Evolutionary conservation across 2,329 filamentous ascomycete species (phyloP).

Genomic region (Chaetomium sp.): DNA sequence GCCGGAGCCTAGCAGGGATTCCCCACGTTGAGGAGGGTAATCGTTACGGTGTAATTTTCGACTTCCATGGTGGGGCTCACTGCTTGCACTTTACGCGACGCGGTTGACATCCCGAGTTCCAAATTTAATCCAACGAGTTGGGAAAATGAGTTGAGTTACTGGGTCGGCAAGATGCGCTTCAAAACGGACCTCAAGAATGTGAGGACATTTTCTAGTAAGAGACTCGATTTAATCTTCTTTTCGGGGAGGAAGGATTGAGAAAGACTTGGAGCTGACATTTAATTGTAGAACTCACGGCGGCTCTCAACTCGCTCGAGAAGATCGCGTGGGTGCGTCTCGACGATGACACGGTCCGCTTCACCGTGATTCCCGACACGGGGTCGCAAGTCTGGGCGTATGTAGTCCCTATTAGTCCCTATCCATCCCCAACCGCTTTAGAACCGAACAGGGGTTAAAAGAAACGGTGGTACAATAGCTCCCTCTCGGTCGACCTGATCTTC

Average conservation of each 20-base stretch:
- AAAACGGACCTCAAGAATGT: conserved; percentile 61
- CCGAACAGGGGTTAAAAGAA: not conserved
- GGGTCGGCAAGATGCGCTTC: conserved; percentile 50
- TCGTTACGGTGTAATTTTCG: not conserved
- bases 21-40: not conserved
- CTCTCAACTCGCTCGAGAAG: conserved; percentile 64
- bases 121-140: not conserved
- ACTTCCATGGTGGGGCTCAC: not conserved
- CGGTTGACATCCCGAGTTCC: not conserved
- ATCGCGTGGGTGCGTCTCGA: conserved; percentile 88
- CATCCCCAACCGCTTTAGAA: no score
- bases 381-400: conserved; percentile 93
- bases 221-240: not conserved
- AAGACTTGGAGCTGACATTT: no score
- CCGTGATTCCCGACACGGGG: conserved; percentile 88
- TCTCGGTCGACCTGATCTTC: conserved; percentile 77
- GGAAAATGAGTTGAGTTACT: not conserved
- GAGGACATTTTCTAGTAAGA: conserved; percentile 57
- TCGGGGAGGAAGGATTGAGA: no score
- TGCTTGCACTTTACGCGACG: conserved; percentile 2
- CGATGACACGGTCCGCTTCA: conserved; percentile 83
- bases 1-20: not conserved
- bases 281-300: conserved; percentile 53
- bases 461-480: conserved; percentile 40
- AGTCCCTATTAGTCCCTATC: no score